A percentile compares a stretch with the other conserved stretches of the same genome.
Conservation (phyloP, 208 protist genomes). For the Borovskyia barvae region DNA sequence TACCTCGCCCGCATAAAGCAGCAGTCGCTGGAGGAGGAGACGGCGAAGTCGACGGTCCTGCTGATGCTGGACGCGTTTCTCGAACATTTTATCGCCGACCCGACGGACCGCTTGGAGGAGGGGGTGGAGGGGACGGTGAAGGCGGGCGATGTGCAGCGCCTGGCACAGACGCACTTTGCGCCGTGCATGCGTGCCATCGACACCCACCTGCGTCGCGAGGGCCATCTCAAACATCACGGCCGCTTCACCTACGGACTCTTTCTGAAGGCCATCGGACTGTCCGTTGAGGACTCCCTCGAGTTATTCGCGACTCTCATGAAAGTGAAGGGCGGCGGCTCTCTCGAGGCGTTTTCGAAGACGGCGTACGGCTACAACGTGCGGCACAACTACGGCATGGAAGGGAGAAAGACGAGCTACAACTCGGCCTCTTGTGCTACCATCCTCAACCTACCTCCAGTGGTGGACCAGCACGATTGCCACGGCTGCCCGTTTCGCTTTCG, state of each 20-base stretch:
- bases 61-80: constrained; percentile 85
- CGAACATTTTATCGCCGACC: constrained; percentile 76
- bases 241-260: constrained; percentile 90
- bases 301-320: constrained; percentile 89
- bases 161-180: constrained; percentile 88
- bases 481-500: constrained; percentile 90
- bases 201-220: constrained; percentile 70
- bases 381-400: constrained; percentile 91
- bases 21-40: constrained; percentile 56
- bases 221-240: constrained; percentile 90
- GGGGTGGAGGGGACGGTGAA: constrained; percentile 49
- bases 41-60: constrained; percentile 66
- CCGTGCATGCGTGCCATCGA: constrained; percentile 90
- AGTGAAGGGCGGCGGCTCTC: constrained; percentile 64
- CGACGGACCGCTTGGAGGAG: constrained; percentile 52
- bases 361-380: constrained; percentile 91
- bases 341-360: constrained; percentile 79
- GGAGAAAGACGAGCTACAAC: constrained; percentile 90
- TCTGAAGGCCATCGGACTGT: constrained; percentile 88
- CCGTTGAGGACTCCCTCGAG: constrained; percentile 76
- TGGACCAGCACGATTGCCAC: constrained; percentile 85
- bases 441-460: constrained; percentile 74
- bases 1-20: constrained; percentile 68
- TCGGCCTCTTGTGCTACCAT: constrained; percentile 80
- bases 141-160: constrained; percentile 69